These are phyloP conservation scores for Teratosphaeria destructans DNA, from an alignment of 2,329 filamentous ascomycete species.

Conservation along the genomic window DNA sequence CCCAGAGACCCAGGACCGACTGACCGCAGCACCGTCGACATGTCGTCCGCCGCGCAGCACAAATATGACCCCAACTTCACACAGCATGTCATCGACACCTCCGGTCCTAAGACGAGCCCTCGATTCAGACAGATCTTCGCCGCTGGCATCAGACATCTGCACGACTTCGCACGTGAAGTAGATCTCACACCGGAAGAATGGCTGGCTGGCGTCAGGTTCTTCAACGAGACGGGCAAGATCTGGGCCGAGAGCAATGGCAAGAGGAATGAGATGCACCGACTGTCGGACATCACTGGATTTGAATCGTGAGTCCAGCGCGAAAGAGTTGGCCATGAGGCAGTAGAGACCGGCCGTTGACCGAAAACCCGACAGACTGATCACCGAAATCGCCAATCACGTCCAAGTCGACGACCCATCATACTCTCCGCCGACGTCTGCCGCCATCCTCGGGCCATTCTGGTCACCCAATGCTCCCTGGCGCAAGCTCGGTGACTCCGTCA, in stretches of 20 bases:
- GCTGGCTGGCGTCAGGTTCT: conserved; percentile 62
- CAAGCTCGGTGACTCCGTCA: conserved; percentile 54
- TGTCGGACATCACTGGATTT: conserved; percentile 63
- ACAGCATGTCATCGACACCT: conserved; percentile 59
- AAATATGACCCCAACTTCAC: conserved; percentile 71
- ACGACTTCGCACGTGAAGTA: conserved; percentile 69
- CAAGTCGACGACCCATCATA: conserved; percentile 51
- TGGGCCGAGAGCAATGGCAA: conserved; percentile 46
- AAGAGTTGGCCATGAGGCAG: background rate
- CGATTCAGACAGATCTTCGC: conserved; percentile 54
- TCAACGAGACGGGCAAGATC: conserved; percentile 64
- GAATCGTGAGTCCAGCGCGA: conserved; percentile 48
- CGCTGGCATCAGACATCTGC: conserved; percentile 58
- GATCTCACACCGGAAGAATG: conserved; percentile 69
- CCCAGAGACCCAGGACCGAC: background rate
- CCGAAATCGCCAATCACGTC: conserved; percentile 54
- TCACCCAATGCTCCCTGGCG: conserved; percentile 64
- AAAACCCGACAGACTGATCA: conserved; percentile 42
- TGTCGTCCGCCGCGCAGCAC: background rate
- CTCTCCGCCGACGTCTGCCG: conserved; percentile 56
- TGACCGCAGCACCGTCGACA: background rate
- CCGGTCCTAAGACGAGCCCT: conserved; percentile 58
- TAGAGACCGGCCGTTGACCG: background rate
- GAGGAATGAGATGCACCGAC: conserved; percentile 63
- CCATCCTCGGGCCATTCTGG: conserved; percentile 72